Percentiles rank a stretch among this genome's conserved stretches.
phyloP scores from a whole-genome alignment of 805 yeast genomes.

The Kluyveromyces lactis region DNA sequence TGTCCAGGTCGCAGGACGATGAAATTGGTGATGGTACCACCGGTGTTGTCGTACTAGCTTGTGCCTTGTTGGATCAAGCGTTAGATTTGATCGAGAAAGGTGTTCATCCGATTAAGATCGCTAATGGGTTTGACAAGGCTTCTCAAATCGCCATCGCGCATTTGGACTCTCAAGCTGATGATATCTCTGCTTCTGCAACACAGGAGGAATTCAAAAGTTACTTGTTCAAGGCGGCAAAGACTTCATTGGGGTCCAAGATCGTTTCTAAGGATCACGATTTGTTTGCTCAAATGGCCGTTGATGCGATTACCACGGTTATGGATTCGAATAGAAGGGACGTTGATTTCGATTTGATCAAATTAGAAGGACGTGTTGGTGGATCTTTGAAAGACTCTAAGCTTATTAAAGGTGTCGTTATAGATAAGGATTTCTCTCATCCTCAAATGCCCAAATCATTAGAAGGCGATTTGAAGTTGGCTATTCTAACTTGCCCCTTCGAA shows the following conservation, averaged over 20 bases:
- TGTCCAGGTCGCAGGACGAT: constrained; percentile 92
- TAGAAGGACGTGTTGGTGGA: constrained; percentile 96
- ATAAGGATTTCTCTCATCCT: constrained; percentile 96
- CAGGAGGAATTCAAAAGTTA: constrained; percentile 32
- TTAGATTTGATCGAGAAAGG: constrained; percentile 91
- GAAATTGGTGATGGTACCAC: constrained; percentile 99
- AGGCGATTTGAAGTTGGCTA: constrained; percentile 79
- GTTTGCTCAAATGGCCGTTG: constrained; percentile 96
- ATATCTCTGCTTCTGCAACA: constrained; percentile 33
- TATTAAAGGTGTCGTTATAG: constrained; percentile 86
- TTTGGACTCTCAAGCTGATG: constrained; percentile 69
- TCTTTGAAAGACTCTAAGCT: constrained; percentile 76
- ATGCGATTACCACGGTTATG: constrained; percentile 86
- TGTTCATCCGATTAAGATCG: constrained; percentile 93
- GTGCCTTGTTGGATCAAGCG: constrained; percentile 92
- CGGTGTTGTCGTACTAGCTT: constrained; percentile 94
- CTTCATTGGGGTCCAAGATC: constrained; percentile 91
- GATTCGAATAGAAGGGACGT: constrained; percentile 90
- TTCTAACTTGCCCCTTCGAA: constrained; percentile 96
- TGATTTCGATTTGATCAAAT: constrained; percentile 91
- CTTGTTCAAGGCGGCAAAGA: constrained; percentile 84
- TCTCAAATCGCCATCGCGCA: constrained; percentile 80
- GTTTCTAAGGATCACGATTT: constrained; percentile 90
- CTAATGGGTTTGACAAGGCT: constrained; percentile 96
- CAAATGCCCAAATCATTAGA: constrained; percentile 83